Conservation (phyloP, 163 green algal species). For the Scenedesmus sp. region DNA sequence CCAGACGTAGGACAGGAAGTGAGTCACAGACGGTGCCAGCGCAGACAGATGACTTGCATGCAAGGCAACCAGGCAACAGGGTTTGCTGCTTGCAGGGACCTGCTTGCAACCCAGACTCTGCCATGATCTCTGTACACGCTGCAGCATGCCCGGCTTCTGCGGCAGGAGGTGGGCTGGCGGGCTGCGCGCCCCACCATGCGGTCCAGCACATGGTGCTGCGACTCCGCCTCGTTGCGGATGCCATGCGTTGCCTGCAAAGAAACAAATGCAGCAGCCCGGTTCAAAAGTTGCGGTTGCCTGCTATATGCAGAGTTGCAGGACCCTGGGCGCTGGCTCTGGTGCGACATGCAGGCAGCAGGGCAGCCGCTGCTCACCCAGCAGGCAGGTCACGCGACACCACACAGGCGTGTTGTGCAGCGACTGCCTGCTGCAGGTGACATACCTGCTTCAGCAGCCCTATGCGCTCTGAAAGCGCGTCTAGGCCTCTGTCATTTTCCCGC, state of each 20-base stretch:
- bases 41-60: too few species aligned
- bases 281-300: background rate
- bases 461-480: slow-evolving; percentile 77
- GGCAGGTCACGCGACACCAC: background rate
- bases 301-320: background rate
- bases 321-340: background rate
- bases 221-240: slow-evolving; percentile 76
- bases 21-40: background rate
- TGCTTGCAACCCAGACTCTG: background rate
- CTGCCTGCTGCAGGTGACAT: background rate
- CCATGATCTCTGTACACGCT: too few species aligned
- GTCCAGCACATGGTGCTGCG: slow-evolving; percentile 80
- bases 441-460: slow-evolving; percentile 78
- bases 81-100: background rate
- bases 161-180: background rate
- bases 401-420: background rate
- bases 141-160: background rate
- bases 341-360: background rate
- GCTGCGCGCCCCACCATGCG: slow-evolving; percentile 73
- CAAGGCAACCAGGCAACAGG: too few species aligned
- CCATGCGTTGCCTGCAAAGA: slow-evolving; percentile 67
- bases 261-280: background rate
- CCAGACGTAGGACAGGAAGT: too few species aligned
- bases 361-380: background rate
- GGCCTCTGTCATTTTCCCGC: slow-evolving; percentile 78